Base-by-base conservation (phyloP, 371 early-diverging fungal genomes). In the Mucor ambiguus region DNA sequence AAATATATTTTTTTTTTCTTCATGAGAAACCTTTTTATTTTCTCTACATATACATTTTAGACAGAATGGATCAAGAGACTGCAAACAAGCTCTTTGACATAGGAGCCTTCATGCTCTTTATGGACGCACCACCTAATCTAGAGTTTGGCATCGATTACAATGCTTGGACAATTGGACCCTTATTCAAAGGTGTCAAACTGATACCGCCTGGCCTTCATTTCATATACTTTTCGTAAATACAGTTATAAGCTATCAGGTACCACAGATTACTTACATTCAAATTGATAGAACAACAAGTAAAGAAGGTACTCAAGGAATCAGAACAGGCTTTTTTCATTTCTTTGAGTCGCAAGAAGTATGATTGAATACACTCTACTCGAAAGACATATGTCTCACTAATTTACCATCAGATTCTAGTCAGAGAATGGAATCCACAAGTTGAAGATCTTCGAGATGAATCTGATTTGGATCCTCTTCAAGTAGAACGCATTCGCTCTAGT, bases 151-250 rank as follows among this genome's bases (percentile, higher is more conserved):
- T 97, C 66, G 98, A 97, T 72, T 87, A 88, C 74, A 92, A 90
- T 72, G 88, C 91, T 24, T 98, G 98, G 98, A 85, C 88, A 28
- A 90, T 90, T 16, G 98, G 98, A 1, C 94, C 95, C 4, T 79
- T 87, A 35, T 98, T 98, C 74, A 92, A 88, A 71, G 98, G 98
- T 20, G 69, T 98, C 59, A 96, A 96, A 77, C 76, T 96, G 63
- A 93, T 98, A 55, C 98, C 98, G 18, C 95, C 96, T 0, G 98
- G 98, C 0, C 72, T 95, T 20, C 98, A 98, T 74, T 96, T 95
- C 75, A 76, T 97, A 26, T 92, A 93, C 71, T 96, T 93, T 77
- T 89, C 92, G 91, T 90, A 79, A 67, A 3, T 29, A 14, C 46
- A n/a, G 26, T 22, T 4, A 35, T 35, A 16, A 7, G 37, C 11